Base-by-base conservation (phyloP, 345 rosid species). In the Cardamine occulta region DNA sequence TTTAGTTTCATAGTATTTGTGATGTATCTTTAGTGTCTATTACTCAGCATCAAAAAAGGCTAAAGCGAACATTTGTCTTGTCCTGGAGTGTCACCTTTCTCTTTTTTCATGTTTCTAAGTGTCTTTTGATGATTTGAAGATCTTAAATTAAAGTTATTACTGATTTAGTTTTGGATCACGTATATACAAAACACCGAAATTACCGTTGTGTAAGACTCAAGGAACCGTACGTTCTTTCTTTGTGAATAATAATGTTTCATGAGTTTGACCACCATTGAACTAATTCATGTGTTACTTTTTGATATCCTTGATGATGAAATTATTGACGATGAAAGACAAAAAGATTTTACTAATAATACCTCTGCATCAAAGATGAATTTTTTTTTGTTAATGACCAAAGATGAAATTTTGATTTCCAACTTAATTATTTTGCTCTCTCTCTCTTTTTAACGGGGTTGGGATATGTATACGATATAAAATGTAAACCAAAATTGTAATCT, bases 11-110 rank as follows among this genome's bases (percentile, higher is more conserved):
- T 77, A 70, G 76, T 64, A 70, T 47, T 70, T 70, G 29, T 19
- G 19, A 45, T 54, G 49, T 34, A 44, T 29, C 79, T 75, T 75
- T 58, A 24, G 70, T 69, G 80, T 69, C 52, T 35, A 8, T 56
- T 56, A 77, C 76, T 71, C 67, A 37, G 48, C 54, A 70, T 56
- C 28, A 18, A 29, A 70, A 70, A 77, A 64, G 80, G 47, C 76
- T 71, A 77, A 71, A 77, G 80, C 35, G 45, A 15, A 64, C 39
- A 65, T 64, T 77, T 63, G 60, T 71, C 80, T 13, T 57, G 72
- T 71, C 80, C 17, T 26, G 39, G 72, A 70, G 71, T 77, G 34
- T 48, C 19, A 56, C 48, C 45, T 77, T 56, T 69, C 67, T 9
- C 76, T 64, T 77, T 70, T 47, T 42, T 19, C 35, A 45, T 55